These are phyloP conservation scores for Geum urbanum DNA, from an alignment of 306 rosid species.

Conservation along the genomic window DNA sequence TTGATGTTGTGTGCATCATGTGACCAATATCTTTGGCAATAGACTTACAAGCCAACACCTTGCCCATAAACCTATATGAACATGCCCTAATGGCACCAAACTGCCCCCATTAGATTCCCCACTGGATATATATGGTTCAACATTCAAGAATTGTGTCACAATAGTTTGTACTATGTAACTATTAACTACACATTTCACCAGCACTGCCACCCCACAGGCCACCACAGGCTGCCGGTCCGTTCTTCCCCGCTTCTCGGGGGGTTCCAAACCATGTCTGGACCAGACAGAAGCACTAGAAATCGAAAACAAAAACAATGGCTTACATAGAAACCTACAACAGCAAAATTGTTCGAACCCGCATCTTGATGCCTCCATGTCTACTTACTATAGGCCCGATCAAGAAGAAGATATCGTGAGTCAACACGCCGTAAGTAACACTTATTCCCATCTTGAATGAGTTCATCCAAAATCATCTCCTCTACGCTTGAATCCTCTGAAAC, in stretches of 20 bases:
- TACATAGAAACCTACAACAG: neutral
- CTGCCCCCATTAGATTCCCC: conserved; percentile 68
- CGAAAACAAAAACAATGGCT: neutral
- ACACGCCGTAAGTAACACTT: too few species aligned
- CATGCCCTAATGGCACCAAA: conserved; percentile 70
- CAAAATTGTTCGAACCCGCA: too few species aligned
- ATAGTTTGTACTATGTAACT: conserved; percentile 59
- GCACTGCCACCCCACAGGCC: too few species aligned
- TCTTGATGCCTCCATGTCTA: too few species aligned
- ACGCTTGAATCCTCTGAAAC: too few species aligned
- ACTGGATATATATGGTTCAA: conserved; percentile 26
- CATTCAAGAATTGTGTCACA: conserved; percentile 52
- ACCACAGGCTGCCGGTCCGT: too few species aligned
- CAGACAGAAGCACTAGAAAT: neutral
- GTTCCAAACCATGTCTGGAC: neutral
- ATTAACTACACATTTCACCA: conserved; percentile 34
- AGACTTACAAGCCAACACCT: conserved; percentile 74
- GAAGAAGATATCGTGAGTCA: too few species aligned
- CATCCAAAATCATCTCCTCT: too few species aligned
- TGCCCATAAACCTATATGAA: conserved; percentile 59
- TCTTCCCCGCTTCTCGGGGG: too few species aligned
- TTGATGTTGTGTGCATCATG: conserved; percentile 67
- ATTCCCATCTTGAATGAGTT: too few species aligned
- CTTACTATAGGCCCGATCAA: too few species aligned
- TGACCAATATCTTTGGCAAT: conserved; percentile 73